A percentile compares a stretch with the other conserved stretches of the same genome.
phyloP scores from a whole-genome alignment of 495 filamentous ascomycete species.

The Hyaloscypha bicolor region DNA sequence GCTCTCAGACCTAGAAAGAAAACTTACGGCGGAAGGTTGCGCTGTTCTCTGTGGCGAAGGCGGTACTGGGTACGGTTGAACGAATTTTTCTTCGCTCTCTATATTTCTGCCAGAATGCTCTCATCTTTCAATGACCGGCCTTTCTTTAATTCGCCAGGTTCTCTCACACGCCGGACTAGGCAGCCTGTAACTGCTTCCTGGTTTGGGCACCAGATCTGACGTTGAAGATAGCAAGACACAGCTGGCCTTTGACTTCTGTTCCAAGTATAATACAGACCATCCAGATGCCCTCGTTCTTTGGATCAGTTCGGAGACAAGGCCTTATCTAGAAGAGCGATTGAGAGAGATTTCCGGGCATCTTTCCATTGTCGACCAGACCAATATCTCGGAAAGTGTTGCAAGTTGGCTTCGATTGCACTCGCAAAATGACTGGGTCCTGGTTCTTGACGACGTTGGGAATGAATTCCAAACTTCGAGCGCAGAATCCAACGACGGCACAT shows the following conservation, averaged over 20 bases:
- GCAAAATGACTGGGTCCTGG: neutral
- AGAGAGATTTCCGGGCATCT: neutral
- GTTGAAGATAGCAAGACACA: neutral
- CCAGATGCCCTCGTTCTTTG: neutral
- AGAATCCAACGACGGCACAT: neutral
- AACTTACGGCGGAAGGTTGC: neutral
- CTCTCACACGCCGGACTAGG: too few relatives aligned
- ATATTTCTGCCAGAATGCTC: neutral
- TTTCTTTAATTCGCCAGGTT: too few relatives aligned
- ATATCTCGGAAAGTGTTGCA: neutral
- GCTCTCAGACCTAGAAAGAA: neutral
- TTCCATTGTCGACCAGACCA: neutral
- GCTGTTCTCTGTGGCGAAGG: neutral
- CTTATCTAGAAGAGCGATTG: neutral
- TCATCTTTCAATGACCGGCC: too few relatives aligned
- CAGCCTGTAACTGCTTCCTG: neutral
- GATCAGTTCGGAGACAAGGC: neutral
- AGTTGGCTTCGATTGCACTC: neutral
- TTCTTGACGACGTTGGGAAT: slow-evolving; percentile 1
- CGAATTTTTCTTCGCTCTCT: neutral
- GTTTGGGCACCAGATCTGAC: neutral
- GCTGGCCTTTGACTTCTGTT: neutral
- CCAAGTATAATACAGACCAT: neutral
- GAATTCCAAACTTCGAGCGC: neutral
- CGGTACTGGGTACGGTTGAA: neutral